Evolutionary conservation across 495 filamentous ascomycete genomes (phyloP).

Genomic region (Baudoinia panamericana): DNA sequence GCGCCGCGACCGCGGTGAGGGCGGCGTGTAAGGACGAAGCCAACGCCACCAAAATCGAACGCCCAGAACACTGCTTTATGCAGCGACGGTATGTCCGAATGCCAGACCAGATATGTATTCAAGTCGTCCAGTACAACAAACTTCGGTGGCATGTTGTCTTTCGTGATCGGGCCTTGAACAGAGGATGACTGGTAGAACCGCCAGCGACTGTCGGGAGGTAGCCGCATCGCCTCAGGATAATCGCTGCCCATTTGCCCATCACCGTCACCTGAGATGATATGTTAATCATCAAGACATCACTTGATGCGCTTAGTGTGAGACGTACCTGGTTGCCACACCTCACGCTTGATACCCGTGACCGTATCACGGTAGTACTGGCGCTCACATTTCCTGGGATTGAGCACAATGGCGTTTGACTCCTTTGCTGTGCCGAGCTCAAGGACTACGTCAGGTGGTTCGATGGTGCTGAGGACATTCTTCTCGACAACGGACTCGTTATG

Average conservation of each 20-base stretch:
- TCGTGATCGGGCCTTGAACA: constrained; percentile 5
- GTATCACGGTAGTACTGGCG: constrained; percentile 10
- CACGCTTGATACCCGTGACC: constrained; percentile 1
- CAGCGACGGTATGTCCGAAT: constrained; percentile 10
- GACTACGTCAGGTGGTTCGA: no score
- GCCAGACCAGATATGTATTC: constrained; percentile 18
- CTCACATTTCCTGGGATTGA: constrained; percentile 6
- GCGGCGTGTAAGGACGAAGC: constrained; percentile 17
- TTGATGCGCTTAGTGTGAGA: not conserved
- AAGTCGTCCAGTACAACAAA: constrained; percentile 26
- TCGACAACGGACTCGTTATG: no score
- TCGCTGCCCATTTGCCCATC: constrained; percentile 15
- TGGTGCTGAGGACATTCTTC: not conserved
- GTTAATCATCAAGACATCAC: not conserved
- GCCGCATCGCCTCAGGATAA: constrained; percentile 6
- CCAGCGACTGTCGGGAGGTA: constrained; percentile 12
- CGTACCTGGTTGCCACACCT: constrained; percentile 11
- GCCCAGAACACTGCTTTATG: constrained; percentile 18
- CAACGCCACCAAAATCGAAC: constrained; percentile 21
- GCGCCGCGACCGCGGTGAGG: constrained; percentile 23
- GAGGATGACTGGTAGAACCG: constrained; percentile 19
- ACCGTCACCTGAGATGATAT: constrained; percentile 5
- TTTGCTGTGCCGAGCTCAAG: no score
- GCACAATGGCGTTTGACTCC: constrained; percentile 1
- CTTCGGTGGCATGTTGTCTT: constrained; percentile 23